Conservation (phyloP, 2,329 filamentous ascomycete genomes). For the Catunica adiposa region DNA sequence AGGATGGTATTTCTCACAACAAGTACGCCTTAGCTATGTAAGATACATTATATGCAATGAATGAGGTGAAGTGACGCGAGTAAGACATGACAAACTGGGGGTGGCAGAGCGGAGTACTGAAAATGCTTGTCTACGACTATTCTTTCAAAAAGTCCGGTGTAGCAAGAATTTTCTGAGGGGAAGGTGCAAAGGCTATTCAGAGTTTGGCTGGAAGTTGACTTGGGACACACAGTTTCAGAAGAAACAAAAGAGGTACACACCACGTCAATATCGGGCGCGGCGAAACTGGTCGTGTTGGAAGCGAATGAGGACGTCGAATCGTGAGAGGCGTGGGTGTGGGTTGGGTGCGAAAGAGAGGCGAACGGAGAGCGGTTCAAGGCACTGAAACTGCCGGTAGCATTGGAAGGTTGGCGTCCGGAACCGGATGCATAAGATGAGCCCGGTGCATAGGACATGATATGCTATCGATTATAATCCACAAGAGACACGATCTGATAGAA, state of each 20-base stretch:
- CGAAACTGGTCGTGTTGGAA: slow-evolving; percentile 10
- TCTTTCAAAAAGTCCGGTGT: background rate
- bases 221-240: slow-evolving; percentile 1
- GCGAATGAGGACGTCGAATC: slow-evolving; percentile 6
- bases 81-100: background rate
- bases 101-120: background rate
- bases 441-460: background rate
- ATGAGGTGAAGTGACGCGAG: background rate
- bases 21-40: background rate
- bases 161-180: background rate
- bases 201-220: background rate
- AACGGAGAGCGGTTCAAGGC: background rate
- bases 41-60: background rate
- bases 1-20: background rate
- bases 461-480: background rate
- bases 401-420: background rate
- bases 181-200: background rate
- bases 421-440: background rate
- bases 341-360: background rate
- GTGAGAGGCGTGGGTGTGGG: slow-evolving; percentile 3
- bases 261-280: slow-evolving; percentile 10
- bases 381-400: background rate
- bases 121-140: background rate
- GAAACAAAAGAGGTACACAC: slow-evolving; percentile 9
- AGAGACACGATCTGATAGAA: background rate